Base-by-base conservation (phyloP, 495 filamentous ascomycete species). In the Hypoxylon fuscum region DNA sequence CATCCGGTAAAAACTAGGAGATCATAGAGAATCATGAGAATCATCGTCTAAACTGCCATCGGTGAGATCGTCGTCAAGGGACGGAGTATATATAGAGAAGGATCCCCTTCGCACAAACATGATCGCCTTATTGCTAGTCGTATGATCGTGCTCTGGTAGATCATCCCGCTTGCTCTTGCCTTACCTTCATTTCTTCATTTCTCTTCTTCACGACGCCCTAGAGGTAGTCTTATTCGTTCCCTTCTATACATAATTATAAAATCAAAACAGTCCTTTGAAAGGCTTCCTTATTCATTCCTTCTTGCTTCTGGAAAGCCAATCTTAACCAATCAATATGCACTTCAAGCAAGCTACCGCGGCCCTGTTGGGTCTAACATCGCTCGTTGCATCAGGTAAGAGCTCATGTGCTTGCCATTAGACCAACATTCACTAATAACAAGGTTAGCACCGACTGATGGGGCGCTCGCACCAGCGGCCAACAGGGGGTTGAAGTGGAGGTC, bases 301-400 rank as follows among this genome's bases (percentile, higher is more conserved):
- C 46, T 35, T 57, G 54, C 55, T 64, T 59, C 64, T 63, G 60
- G 63, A 62, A 64, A 69, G 62, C 55, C 66, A 52, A 44, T 12
- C n/a, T 25, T n/a, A n/a, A n/a, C n/a, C n/a, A n/a, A n/a, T 46
- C 55, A 67, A 38, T 6, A 76, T 76, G 74, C 51, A 61, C 51
- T 68, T 70, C 44, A 59, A 21, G 15, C 56, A 66, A 27, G 50
- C 66, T 37, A 57, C 70, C 18, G 54, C 66, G 15, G 63, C 70
- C 69, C 58, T 75, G 1, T 42, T 62, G 65, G 68, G 71, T 65
- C 45, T 74, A 11, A 46, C 41, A 21, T 68, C 59, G 8, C 54
- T 75, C 37, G 74, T 53, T 27, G 55, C 63, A 14, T 68, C 70
- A 14, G 71, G 73, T 76, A 56, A 56, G 69, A 50, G 10, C 42